Conservation (phyloP, 208 protist species). For the Acanthamoeba triangularis region DNA sequence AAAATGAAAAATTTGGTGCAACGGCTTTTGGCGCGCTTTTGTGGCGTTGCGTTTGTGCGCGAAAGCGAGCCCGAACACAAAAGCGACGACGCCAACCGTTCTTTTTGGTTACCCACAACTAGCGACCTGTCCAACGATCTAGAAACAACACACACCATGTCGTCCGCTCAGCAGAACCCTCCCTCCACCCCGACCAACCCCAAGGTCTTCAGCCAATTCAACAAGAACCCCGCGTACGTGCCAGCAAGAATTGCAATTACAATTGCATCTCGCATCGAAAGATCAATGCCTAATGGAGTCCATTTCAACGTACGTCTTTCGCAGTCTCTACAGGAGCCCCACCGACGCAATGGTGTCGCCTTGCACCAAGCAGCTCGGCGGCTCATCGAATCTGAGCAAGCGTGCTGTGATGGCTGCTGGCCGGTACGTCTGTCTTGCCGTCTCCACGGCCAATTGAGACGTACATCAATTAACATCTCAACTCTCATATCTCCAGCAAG, state of each 20-base stretch:
- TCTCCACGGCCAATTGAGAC: background rate
- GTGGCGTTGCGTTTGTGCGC: no score
- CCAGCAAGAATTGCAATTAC: background rate
- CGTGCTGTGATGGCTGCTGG: background rate
- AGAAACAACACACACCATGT: background rate
- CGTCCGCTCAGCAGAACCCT: conserved; percentile 27
- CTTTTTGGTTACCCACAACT: no score
- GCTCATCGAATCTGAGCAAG: background rate
- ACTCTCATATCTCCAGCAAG: background rate
- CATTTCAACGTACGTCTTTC: no score
- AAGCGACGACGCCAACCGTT: no score
- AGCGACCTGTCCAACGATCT: no score
- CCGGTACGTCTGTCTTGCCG: background rate
- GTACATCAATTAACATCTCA: background rate
- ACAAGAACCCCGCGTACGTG: conserved; percentile 27
- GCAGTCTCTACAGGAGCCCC: conserved; percentile 4
- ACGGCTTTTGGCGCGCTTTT: no score
- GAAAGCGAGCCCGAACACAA: no score
- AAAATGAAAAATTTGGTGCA: no score
- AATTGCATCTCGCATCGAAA: no score
- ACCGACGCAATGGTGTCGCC: conserved; percentile 24
- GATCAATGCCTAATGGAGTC: background rate
- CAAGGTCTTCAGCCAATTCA: conserved; percentile 63
- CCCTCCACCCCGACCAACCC: conserved; percentile 32
- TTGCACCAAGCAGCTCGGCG: conserved; percentile 13